Base-by-base conservation (phyloP, 345 rosid genomes). In the Ailanthus altissimus region DNA sequence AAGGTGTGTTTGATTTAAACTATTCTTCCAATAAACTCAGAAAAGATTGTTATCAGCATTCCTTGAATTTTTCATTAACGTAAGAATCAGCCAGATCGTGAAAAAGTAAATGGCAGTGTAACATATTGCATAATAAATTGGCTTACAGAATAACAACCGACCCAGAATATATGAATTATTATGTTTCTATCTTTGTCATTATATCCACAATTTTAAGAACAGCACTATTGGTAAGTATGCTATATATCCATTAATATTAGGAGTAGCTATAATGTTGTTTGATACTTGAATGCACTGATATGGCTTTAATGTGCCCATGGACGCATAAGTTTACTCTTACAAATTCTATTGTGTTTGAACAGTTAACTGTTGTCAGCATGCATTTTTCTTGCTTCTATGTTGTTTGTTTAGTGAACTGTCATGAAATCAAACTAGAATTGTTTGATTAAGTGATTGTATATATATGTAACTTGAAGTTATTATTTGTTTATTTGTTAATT, bases 1-100 rank as follows among this genome's bases (percentile, higher is more conserved):
- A 97, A 97, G 98, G 99, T 97, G 81, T 67, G 86, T 77, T 80
- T 70, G 15, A 56, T 57, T 67, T 49, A 21, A 32, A 46, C 20
- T 28, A 49, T 62, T 43, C 59, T 38, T 60, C 26, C 4, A 13
- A 26, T 64, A n/a, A 64, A 64, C 69, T 40, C 69, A 64, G 21
- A 5, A 20, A 64, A n/a, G 15, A 15, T 26, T 36, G 18, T 32
- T 62, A 40, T 63, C 49, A 42, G 13, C 9, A 20, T 64, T 42
- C 14, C 40, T 1, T 32, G 45, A 64, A n/a, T 5, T 64, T n/a
- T 64, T 20, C 69, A 64, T 64, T 61, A 8, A 13, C 2, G 2
- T 61, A 42, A 73, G n/a, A 42, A 40, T 58, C 47, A 67, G 50
- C 50, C 50, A 65, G 40, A n/a, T 51, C 36, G 4, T 16, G 25